Percentiles rank a stretch among this genome's conserved stretches.
These are phyloP conservation scores for Colletotrichum lentis DNA, from an alignment of 2,329 filamentous ascomycete genomes.

Conservation along the genomic window DNA sequence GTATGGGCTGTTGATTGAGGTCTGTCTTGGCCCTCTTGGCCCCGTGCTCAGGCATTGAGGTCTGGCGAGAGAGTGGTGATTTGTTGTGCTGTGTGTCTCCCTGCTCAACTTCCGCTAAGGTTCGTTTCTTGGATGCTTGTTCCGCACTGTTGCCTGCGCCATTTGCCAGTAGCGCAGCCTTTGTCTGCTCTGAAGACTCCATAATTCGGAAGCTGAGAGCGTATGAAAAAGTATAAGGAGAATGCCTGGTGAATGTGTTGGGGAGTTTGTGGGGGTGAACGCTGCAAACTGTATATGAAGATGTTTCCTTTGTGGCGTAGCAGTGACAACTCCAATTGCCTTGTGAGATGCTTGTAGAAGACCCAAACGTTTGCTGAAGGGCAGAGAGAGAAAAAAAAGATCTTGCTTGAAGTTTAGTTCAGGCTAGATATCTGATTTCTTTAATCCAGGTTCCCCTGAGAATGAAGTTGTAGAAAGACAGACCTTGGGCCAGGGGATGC, in stretches of 20 bases:
- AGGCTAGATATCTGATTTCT: background rate
- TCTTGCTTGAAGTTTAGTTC: background rate
- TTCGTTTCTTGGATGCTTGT: slow-evolving; percentile 42
- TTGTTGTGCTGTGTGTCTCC: slow-evolving; percentile 17
- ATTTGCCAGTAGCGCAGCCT: background rate
- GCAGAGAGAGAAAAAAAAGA: no score
- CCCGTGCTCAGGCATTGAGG: slow-evolving; percentile 27
- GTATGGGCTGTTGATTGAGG: background rate
- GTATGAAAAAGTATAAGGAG: background rate
- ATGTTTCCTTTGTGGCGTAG: background rate
- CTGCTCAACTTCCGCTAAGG: slow-evolving; percentile 41
- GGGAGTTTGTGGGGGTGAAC: background rate
- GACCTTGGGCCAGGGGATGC: background rate
- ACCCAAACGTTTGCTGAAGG: background rate
- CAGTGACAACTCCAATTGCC: background rate
- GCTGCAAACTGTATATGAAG: background rate
- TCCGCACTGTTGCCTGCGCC: slow-evolving; percentile 1
- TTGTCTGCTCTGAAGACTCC: slow-evolving; percentile 23
- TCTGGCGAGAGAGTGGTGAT: slow-evolving; percentile 23
- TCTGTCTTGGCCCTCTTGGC: slow-evolving; percentile 40
- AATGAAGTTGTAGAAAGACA: background rate
- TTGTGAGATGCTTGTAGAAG: background rate
- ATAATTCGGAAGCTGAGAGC: slow-evolving; percentile 4
- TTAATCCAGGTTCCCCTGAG: background rate
- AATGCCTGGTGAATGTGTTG: background rate